phyloP scores from a whole-genome alignment of 1,284 basidiomycete genomes.

The Pseudozyma hubeiensis region DNA sequence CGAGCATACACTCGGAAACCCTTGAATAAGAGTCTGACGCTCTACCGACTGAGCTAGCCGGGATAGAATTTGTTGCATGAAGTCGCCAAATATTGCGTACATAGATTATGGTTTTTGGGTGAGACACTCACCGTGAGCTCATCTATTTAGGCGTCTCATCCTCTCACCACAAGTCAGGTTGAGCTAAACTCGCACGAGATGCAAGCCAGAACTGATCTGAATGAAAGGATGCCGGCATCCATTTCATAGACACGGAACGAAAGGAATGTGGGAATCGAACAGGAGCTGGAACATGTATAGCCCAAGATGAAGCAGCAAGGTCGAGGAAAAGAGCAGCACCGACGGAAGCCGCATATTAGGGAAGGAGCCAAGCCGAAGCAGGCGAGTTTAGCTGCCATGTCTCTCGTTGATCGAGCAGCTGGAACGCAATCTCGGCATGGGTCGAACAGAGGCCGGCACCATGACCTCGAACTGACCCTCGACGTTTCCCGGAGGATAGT shows the following conservation, averaged over 20 bases:
- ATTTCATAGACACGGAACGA: no score
- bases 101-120: background rate
- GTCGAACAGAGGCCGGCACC: slow-evolving; percentile 16
- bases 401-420: slow-evolving; percentile 41
- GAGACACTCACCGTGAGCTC: no score
- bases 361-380: no score
- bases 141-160: no score
- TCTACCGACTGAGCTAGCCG: slow-evolving; percentile 70
- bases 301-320: no score
- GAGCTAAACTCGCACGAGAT: no score
- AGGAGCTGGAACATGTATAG: no score
- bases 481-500: slow-evolving; percentile 46
- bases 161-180: no score
- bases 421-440: slow-evolving; percentile 28
- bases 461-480: slow-evolving; percentile 18
- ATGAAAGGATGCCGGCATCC: no score
- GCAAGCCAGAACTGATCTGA: no score
- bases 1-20: slow-evolving; percentile 38
- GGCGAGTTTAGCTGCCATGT: slow-evolving; percentile 24
- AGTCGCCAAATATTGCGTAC: background rate
- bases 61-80: slow-evolving; percentile 34
- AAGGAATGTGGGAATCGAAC: no score
- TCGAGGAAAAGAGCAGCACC: no score
- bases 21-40: slow-evolving; percentile 68
- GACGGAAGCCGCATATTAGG: background rate